Conservation (phyloP, 2,329 filamentous ascomycete genomes). For the Orbilia ellipsospora region DNA sequence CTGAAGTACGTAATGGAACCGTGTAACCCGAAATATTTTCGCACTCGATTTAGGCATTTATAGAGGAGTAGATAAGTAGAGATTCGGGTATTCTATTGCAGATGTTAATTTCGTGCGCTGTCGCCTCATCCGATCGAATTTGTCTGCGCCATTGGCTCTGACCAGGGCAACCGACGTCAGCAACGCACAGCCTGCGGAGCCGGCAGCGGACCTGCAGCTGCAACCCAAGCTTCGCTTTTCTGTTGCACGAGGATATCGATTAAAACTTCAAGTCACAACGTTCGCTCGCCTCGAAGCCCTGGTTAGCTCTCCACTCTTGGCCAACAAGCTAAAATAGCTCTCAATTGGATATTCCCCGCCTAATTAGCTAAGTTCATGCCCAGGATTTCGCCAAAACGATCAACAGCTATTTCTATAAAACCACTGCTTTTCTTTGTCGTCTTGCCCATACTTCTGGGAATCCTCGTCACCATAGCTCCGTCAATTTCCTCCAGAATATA, state of each 20-base stretch:
- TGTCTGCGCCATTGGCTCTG: background rate
- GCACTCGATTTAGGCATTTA: no score
- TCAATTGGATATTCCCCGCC: no score
- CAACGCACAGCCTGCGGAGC: background rate
- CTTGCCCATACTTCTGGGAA: conserved; percentile 23
- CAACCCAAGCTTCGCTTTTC: background rate
- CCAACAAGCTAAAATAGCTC: background rate
- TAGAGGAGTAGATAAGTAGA: no score
- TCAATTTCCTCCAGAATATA: conserved; percentile 4
- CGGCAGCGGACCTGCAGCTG: background rate
- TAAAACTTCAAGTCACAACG: background rate
- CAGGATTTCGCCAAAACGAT: no score
- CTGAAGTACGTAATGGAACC: no score
- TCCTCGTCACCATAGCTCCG: conserved; percentile 33
- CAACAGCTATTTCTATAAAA: background rate
- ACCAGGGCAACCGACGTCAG: background rate
- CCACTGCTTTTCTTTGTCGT: background rate
- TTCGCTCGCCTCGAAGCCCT: background rate
- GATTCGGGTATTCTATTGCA: no score
- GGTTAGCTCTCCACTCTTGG: background rate
- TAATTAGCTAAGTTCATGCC: no score
- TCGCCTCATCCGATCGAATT: no score
- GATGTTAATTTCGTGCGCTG: no score
- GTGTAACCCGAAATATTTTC: no score
- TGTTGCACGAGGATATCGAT: background rate